Evolutionary conservation across 805 yeast genomes (phyloP).

Genomic region (Sugiyamaella valdiviana): DNA sequence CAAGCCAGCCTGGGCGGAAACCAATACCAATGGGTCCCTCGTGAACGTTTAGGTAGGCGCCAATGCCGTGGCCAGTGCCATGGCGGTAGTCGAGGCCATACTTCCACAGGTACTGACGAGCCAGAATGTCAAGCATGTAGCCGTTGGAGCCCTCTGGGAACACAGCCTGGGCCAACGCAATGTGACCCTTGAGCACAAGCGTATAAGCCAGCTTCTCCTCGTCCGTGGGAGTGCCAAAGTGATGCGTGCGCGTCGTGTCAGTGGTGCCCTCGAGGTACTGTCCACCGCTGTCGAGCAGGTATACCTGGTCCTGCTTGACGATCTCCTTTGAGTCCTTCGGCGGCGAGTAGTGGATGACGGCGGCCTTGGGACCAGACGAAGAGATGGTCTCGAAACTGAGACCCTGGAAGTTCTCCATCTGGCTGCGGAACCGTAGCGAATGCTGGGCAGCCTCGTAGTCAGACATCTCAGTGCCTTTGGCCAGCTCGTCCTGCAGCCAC

Average conservation of each 20-base stretch:
- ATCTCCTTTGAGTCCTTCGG: slow-evolving; percentile 45
- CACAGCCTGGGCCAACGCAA: slow-evolving; percentile 72
- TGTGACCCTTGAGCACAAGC: slow-evolving; percentile 83
- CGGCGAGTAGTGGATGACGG: slow-evolving; percentile 72
- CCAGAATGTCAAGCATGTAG: slow-evolving; percentile 67
- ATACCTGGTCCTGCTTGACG: slow-evolving; percentile 63
- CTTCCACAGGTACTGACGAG: slow-evolving; percentile 76
- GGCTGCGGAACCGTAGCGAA: slow-evolving; percentile 40
- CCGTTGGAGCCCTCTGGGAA: slow-evolving; percentile 79
- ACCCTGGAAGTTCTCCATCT: slow-evolving; percentile 42
- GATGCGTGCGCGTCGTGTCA: slow-evolving; percentile 85
- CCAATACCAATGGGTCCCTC: slow-evolving; percentile 90
- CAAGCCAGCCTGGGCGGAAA: slow-evolving; percentile 40
- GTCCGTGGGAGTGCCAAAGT: slow-evolving; percentile 50
- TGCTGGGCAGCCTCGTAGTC: slow-evolving; percentile 56
- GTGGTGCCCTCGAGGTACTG: slow-evolving; percentile 94
- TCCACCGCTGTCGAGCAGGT: slow-evolving; percentile 83
- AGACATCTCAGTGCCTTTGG: slow-evolving; percentile 37
- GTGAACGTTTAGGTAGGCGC: slow-evolving; percentile 83
- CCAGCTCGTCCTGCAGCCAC: slow-evolving; percentile 68
- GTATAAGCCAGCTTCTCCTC: slow-evolving; percentile 69
- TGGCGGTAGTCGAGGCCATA: slow-evolving; percentile 83
- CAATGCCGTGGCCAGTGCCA: slow-evolving; percentile 98
- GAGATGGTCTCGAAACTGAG: slow-evolving; percentile 69
- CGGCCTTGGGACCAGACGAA: slow-evolving; percentile 70